Percentiles rank a stretch among this genome's conserved stretches.
phyloP scores from a whole-genome alignment of 495 filamentous ascomycete species.

The Diplogelasinospora grovesii region DNA sequence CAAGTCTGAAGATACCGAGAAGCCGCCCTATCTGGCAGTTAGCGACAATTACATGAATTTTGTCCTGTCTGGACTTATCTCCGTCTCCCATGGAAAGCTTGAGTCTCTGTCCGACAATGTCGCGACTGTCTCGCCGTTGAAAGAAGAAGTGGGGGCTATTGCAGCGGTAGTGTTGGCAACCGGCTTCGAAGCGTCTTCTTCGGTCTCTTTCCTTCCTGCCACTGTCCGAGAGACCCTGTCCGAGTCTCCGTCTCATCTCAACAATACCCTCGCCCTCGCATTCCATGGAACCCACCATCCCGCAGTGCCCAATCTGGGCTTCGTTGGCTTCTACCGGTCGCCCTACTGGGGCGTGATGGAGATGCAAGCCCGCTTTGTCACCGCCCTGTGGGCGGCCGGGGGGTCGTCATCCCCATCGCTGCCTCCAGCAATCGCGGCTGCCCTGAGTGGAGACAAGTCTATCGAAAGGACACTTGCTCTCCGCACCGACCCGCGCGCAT shows the following conservation, averaged over 20 bases:
- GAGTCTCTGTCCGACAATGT: slow-evolving; percentile 22
- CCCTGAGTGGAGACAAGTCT: slow-evolving; percentile 33
- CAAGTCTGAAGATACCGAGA: slow-evolving; percentile 21
- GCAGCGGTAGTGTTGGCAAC: slow-evolving; percentile 68
- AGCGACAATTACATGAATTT: slow-evolving; percentile 66
- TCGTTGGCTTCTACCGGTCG: slow-evolving; percentile 79
- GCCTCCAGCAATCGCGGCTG: slow-evolving; percentile 16
- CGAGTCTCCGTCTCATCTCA: slow-evolving; percentile 45
- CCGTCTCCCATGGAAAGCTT: slow-evolving; percentile 38
- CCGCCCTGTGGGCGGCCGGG: slow-evolving; percentile 33
- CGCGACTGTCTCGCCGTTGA: slow-evolving; percentile 28
- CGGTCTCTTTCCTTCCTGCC: slow-evolving; percentile 53
- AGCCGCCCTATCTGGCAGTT: slow-evolving; percentile 59
- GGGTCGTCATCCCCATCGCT: slow-evolving; percentile 16
- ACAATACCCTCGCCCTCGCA: slow-evolving; percentile 63
- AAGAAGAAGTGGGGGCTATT: slow-evolving; percentile 45
- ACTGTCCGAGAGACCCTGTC: slow-evolving; percentile 51
- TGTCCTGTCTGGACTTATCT: slow-evolving; percentile 58
- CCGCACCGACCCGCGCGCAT: slow-evolving; percentile 35
- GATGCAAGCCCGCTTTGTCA: slow-evolving; percentile 69
- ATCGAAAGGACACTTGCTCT: slow-evolving; percentile 38
- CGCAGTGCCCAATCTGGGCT: slow-evolving; percentile 58
- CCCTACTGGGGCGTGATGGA: slow-evolving; percentile 87
- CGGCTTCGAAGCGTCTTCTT: slow-evolving; percentile 59
- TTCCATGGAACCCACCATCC: slow-evolving; percentile 57